Evolutionary conservation across 2,329 filamentous ascomycete genomes (phyloP).

Genomic region (Xylariaceae sp.): DNA sequence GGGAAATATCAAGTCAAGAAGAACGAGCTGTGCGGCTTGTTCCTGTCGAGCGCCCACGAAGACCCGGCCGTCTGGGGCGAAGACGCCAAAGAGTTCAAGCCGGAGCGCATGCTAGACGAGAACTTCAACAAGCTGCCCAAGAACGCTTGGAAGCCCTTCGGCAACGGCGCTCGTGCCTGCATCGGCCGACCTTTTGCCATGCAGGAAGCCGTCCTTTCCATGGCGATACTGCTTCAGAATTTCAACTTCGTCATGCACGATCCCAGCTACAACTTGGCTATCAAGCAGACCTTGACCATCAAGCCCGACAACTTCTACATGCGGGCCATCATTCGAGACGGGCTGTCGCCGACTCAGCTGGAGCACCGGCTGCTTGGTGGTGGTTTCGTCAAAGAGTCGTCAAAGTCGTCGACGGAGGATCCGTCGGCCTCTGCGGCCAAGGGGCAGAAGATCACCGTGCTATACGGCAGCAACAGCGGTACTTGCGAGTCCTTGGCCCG

Average conservation of each 20-base stretch:
- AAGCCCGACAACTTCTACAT: constrained; percentile 50
- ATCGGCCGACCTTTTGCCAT: constrained; percentile 70
- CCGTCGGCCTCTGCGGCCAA: constrained; percentile 3
- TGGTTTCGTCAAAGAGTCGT: constrained; percentile 8
- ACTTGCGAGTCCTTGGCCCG: constrained; percentile 68
- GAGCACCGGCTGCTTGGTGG: constrained; percentile 40
- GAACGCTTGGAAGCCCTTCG: constrained; percentile 68
- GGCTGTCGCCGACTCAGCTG: constrained; percentile 40
- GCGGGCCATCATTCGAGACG: constrained; percentile 42
- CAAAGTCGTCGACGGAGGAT: constrained; percentile 9
- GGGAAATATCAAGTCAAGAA: constrained; percentile 57
- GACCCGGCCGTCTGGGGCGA: constrained; percentile 61
- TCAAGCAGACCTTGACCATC: constrained; percentile 44
- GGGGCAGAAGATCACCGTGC: constrained; percentile 52
- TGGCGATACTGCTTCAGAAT: constrained; percentile 53
- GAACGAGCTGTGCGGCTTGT: constrained; percentile 42
- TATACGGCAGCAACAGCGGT: constrained; percentile 69
- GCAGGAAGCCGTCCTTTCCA: constrained; percentile 62
- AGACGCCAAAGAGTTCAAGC: constrained; percentile 60
- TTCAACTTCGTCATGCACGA: constrained; percentile 57
- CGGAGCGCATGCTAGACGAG: constrained; percentile 67
- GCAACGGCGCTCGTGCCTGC: constrained; percentile 63
- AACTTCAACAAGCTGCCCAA: constrained; percentile 60
- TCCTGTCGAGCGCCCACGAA: constrained; percentile 51
- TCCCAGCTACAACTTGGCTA: constrained; percentile 43